Evolutionary conservation across 2,329 filamentous ascomycete species (phyloP).

Genomic region (Fusarium brevicatenulatum): DNA sequence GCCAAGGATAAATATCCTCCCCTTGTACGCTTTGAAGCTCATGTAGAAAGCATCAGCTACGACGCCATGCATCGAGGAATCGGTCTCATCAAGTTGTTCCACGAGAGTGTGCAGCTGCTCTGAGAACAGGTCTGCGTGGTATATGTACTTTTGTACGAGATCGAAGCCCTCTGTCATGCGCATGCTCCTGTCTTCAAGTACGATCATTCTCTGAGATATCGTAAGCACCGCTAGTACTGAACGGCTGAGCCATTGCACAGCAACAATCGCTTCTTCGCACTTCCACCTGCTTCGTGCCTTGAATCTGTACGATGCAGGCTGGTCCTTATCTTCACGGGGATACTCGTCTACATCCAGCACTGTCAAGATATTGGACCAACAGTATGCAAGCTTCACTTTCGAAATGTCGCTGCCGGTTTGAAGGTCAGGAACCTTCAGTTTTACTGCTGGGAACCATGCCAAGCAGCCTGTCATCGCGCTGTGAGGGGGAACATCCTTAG

Average conservation of each 20-base stretch:
- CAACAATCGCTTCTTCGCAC: constrained; percentile 93
- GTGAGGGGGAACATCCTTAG: constrained; percentile 90
- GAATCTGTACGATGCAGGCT: constrained; percentile 82
- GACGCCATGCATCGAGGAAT: constrained; percentile 91
- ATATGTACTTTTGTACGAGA: constrained; percentile 89
- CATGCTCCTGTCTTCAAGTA: constrained; percentile 89
- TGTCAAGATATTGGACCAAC: constrained; percentile 98
- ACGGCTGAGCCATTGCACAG: constrained; percentile 94
- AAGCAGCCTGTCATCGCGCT: constrained; percentile 93
- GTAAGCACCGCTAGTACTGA: constrained; percentile 93
- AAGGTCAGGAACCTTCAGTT: constrained; percentile 79
- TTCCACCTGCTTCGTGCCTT: constrained; percentile 87
- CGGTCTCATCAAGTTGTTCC: constrained; percentile 87
- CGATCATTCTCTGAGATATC: constrained; percentile 91
- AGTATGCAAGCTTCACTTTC: constrained; percentile 91
- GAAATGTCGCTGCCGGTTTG: constrained; percentile 75
- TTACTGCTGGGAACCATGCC: constrained; percentile 97
- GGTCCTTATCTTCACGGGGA: constrained; percentile 74
- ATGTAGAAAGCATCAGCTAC: constrained; percentile 98
- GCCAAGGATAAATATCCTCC: constrained; percentile 89
- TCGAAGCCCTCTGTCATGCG: constrained; percentile 96
- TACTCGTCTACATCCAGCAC: constrained; percentile 88
- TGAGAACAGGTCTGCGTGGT: constrained; percentile 90
- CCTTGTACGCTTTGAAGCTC: constrained; percentile 97
- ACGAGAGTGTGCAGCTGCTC: constrained; percentile 85